Conservation (phyloP, 2,329 filamentous ascomycete genomes). For the Aspergillus ochraceus region DNA sequence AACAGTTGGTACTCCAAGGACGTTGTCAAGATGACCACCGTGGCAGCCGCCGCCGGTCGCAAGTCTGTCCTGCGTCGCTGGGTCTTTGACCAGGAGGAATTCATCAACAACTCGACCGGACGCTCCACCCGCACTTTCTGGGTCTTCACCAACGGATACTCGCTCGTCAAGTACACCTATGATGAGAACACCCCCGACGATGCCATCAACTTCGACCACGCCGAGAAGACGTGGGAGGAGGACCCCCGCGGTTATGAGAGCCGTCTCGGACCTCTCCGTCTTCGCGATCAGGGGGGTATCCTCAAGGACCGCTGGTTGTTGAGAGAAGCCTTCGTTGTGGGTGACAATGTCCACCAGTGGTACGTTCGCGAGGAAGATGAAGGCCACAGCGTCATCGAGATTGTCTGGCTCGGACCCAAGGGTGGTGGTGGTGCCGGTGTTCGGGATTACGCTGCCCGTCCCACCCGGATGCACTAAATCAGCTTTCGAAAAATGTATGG, state of each 20-base stretch:
- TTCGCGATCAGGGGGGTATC: constrained; percentile 40
- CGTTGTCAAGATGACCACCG: constrained; percentile 46
- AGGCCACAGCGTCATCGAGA: constrained; percentile 44
- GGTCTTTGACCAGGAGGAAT: constrained; percentile 44
- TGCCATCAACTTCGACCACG: constrained; percentile 43
- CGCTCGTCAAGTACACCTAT: constrained; percentile 44
- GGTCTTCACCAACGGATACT: constrained; percentile 47
- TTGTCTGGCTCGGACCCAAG: constrained; percentile 45
- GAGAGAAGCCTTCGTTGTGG: constrained; percentile 39
- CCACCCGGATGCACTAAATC: constrained; percentile 26
- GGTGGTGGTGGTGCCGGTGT: constrained; percentile 38
- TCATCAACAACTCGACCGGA: constrained; percentile 35
- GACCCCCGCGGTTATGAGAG: constrained; percentile 42
- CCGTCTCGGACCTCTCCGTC: constrained; percentile 41
- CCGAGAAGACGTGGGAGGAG: constrained; percentile 48
- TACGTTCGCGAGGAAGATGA: constrained; percentile 43
- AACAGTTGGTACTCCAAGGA: constrained; percentile 47
- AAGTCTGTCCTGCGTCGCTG: constrained; percentile 45
- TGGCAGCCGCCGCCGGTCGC: constrained; percentile 41
- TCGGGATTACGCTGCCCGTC: constrained; percentile 29
- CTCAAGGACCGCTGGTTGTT: constrained; percentile 45
- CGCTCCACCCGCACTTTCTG: constrained; percentile 40
- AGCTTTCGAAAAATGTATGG: constrained; percentile 7
- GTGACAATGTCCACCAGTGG: constrained; percentile 45
- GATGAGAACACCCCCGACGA: constrained; percentile 36